Evolutionary conservation across 176 grass and related monocot species (phyloP), one percentile per base, ranked within the genome.

Genomic region (Cenchrus purpureus): DNA sequence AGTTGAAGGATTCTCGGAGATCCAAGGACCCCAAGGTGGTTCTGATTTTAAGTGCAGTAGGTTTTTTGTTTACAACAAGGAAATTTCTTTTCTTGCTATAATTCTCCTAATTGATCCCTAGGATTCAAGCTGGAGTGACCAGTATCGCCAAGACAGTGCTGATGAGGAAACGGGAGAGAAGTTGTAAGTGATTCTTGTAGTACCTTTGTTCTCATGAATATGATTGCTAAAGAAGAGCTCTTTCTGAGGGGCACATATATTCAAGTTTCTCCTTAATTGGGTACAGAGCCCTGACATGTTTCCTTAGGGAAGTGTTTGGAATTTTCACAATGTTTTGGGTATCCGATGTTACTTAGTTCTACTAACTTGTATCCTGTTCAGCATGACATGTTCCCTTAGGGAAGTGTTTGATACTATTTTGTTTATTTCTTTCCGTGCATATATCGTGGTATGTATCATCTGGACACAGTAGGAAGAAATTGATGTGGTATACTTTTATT

Each of bases 21-120:
- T 65, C 71, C 65, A 99, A 96, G 84, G 93, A 92, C 74, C 49
- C 71, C 6, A 96, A 99, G 97, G 94, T 99, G 50, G 58, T 79
- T 50, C 34, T 51, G 40, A 56, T 61, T 81, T 83, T 82, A 6
- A 77, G 22, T 55, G 22, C 70, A 70, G 42, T 76, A 53, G 7
- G 7, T 19, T 37, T 34, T 73, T 70, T 15, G 8, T 78, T 55
- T n/a, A 22, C 31, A 80, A 84, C 65, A 60, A 74, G 79, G 65
- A 57, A 59, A 58, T 78, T 80, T 86, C 29, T 83, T 49, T 84
- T 84, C n/a, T 83, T 55, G 65, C 79, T 90, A 71, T 44, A 83
- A 72, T 87, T 49, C 61, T 86, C 65, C 16, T 84, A 20, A 83
- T 73, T 88, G 1, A 20, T 86, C 86, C 79, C 37, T 83, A 99